Conservation (phyloP, 805 yeast genomes). For the Candida maris region DNA sequence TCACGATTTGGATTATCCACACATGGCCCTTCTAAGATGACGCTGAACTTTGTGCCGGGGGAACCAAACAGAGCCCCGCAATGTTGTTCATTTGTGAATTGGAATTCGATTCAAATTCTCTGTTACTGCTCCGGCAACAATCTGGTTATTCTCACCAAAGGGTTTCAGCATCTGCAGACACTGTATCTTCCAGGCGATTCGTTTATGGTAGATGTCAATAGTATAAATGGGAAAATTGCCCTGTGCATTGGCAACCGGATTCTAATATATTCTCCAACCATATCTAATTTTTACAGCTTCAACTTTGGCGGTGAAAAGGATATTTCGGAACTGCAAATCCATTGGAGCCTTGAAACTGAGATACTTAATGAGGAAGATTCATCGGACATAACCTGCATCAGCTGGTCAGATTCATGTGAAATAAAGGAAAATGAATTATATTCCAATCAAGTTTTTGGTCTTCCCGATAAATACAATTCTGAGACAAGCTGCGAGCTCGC, state of each 20-base stretch:
- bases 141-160: constrained; percentile 59
- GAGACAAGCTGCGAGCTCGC: constrained; percentile 49
- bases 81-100: constrained; percentile 54
- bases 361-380: constrained; percentile 21
- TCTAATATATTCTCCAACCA: constrained; percentile 52
- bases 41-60: constrained; percentile 77
- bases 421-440: constrained; percentile 24
- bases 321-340: constrained; percentile 27
- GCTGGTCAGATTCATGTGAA: constrained; percentile 36
- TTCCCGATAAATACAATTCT: constrained; percentile 34
- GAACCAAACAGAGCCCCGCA: constrained; percentile 62
- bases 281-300: constrained; percentile 40
- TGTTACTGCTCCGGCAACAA: constrained; percentile 88
- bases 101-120: constrained; percentile 63
- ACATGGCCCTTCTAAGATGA: too few relatives aligned
- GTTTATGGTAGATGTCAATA: constrained; percentile 59
- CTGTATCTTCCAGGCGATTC: constrained; percentile 68
- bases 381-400: constrained; percentile 27
- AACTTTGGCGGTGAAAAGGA: constrained; percentile 33
- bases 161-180: constrained; percentile 64
- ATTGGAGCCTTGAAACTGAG: constrained; percentile 31
- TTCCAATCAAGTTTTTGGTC: constrained; percentile 25
- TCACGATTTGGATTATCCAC: too few relatives aligned
- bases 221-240: constrained; percentile 58
- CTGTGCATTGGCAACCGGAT: constrained; percentile 45